phyloP scores from a whole-genome alignment of 345 rosid species.

The Pseudoturritis turrita region DNA sequence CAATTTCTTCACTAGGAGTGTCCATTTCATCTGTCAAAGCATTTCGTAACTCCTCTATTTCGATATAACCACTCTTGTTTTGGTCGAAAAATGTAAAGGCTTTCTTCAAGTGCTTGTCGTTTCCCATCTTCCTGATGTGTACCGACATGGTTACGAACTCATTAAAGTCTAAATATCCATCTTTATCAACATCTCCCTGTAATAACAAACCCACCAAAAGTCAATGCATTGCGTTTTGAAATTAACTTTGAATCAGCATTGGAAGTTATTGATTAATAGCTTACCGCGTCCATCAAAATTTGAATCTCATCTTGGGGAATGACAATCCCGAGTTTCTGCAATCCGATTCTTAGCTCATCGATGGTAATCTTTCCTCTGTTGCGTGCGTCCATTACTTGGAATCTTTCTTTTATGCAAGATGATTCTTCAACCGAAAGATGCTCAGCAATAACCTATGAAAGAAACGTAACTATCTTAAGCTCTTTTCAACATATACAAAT shows the following conservation, averaged over 20 bases:
- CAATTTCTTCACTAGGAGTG: constrained; percentile 59
- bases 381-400: constrained; percentile 65
- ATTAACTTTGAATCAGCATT: neutral
- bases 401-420: constrained; percentile 76
- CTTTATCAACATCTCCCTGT: constrained; percentile 85
- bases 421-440: constrained; percentile 86
- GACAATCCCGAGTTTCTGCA: constrained; percentile 64
- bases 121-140: constrained; percentile 78
- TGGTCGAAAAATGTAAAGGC: constrained; percentile 75
- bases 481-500: neutral
- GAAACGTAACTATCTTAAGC: too few species aligned
- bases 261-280: constrained; percentile 14
- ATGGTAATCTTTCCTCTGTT: constrained; percentile 73
- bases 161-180: constrained; percentile 64
- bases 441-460: constrained; percentile 76
- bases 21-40: constrained; percentile 65
- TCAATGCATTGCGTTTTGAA: neutral
- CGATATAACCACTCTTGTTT: constrained; percentile 68
- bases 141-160: constrained; percentile 84
- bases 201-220: neutral
- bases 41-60: constrained; percentile 69
- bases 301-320: constrained; percentile 72
- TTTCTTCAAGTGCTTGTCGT: constrained; percentile 65
- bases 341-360: constrained; percentile 65
- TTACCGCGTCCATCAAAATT: constrained; percentile 89